phyloP scores from a whole-genome alignment of 345 rosid genomes.

The Populus deltoides region DNA sequence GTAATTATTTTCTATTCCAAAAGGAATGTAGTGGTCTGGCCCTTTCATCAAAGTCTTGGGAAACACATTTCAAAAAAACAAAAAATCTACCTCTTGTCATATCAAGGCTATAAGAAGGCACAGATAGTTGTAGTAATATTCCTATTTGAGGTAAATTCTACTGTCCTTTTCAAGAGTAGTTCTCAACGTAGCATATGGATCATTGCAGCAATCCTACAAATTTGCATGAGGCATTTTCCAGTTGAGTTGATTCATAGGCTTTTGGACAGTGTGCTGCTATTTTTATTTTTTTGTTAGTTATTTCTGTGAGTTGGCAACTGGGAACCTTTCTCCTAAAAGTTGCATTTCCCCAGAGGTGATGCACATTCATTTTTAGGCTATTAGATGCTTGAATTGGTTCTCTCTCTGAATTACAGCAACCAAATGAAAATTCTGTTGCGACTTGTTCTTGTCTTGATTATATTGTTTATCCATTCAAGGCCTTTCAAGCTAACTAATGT shows the following conservation, averaged over 20 bases:
- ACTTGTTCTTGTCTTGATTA: not conserved
- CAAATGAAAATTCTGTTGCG: not conserved
- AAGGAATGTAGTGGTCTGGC: too few relatives aligned
- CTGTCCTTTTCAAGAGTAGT: not conserved
- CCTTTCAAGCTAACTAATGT: not conserved
- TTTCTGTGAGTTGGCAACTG: too few relatives aligned
- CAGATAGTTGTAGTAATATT: not conserved
- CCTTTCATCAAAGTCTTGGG: not conserved
- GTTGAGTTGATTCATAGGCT: not conserved
- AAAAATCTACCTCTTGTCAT: not conserved
- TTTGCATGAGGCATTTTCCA: not conserved
- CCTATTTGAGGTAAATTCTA: not conserved
- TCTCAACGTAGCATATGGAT: not conserved
- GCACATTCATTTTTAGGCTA: not conserved
- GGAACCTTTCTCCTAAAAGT: not conserved
- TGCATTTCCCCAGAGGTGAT: not conserved
- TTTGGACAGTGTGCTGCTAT: not conserved
- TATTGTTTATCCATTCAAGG: not conserved
- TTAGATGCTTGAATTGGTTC: not conserved
- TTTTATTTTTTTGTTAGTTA: not conserved
- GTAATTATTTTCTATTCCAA: not conserved
- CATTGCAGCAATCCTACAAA: not conserved
- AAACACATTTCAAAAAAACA: not conserved
- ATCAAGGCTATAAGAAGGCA: not conserved
- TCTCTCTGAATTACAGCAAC: not conserved